These are phyloP conservation scores for Athelia sp. DNA, from an alignment of 1,284 basidiomycete species.

Conservation along the genomic window DNA sequence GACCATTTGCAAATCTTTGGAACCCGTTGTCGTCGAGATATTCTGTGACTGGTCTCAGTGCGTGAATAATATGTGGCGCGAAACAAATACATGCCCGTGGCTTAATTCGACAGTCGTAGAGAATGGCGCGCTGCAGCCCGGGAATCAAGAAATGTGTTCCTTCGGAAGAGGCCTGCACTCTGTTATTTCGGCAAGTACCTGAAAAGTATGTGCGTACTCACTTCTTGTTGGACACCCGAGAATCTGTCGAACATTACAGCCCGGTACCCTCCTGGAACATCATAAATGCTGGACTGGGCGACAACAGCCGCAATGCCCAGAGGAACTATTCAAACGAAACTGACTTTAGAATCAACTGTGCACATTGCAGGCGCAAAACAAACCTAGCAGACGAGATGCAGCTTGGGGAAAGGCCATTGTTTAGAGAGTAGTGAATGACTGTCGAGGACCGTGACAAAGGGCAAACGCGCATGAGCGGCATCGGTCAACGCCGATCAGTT, in stretches of 20 bases:
- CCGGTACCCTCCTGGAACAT: slow-evolving; percentile 89
- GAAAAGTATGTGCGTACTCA: slow-evolving; percentile 23
- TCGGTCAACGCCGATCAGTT: not conserved
- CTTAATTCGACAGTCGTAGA: slow-evolving; percentile 98
- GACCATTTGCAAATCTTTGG: slow-evolving; percentile 97
- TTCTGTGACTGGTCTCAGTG: slow-evolving; percentile 48
- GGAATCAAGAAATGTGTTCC: slow-evolving; percentile 98
- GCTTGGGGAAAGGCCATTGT: slow-evolving; percentile 45
- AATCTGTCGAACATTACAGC: slow-evolving; percentile 99
- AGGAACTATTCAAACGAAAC: slow-evolving; percentile 51
- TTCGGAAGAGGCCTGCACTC: slow-evolving; percentile 72
- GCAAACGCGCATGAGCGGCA: slow-evolving; percentile 14
- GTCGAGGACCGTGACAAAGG: not conserved
- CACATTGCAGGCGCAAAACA: slow-evolving; percentile 6
- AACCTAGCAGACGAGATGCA: slow-evolving; percentile 43
- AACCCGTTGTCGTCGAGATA: slow-evolving; percentile 95
- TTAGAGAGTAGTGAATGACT: not conserved
- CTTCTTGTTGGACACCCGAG: slow-evolving; percentile 82
- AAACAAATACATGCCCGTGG: slow-evolving; percentile 63
- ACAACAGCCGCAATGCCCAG: slow-evolving; percentile 63
- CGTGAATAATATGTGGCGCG: slow-evolving; percentile 1
- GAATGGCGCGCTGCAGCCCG: slow-evolving; percentile 92
- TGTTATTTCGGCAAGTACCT: not conserved
- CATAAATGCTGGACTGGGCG: slow-evolving; percentile 81
- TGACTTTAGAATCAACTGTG: slow-evolving; percentile 6